Evolutionary conservation across 2,329 filamentous ascomycete genomes (phyloP), one percentile per base, ranked within the genome.

Genomic region (Sphaerulina musiva): DNA sequence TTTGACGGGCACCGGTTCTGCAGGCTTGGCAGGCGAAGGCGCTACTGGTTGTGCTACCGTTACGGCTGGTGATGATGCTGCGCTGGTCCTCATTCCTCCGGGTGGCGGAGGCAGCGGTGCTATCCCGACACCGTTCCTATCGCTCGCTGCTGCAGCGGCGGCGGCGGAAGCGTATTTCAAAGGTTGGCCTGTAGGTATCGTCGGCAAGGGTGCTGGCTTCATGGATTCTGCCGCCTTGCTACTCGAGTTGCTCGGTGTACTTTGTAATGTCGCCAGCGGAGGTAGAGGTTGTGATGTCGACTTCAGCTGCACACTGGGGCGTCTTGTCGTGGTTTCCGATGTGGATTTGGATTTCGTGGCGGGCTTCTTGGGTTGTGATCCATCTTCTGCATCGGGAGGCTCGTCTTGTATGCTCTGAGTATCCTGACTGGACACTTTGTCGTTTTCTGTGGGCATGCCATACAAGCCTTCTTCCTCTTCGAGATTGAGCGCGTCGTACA

Each of bases 91-190:
- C 50, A 75, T 73, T 31, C 73, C 71, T 50, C 87, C 86, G 29
- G 90, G 90, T 65, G 93, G 93, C 58, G 93, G 92, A 52, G 93
- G 93, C 66, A 97, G 78, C 40, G 93, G 93, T 55, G 92, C 85
- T 67, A 98, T 96, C 26, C 93, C 93, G 31, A 97, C 86, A 50
- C 80, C 80, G 68, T 86, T 92, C 75, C 89, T 91, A 73, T 95
- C 90, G 70, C 83, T 90, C 44, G 91, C 89, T 1, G 93, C 92
- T 0, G 92, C 93, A 0, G 93, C 93, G 0, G 93, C 93, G 0
- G 93, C 93, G 0, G 93, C 93, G 38, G 93, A 97, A 43, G 93
- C 93, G 69, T 98, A 98, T 73, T 97, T 97, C 62, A 98, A 78
- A 1, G 87, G 89, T 70, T 97, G 92, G 46, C 90, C 90, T 3